Percentiles rank a stretch among this genome's conserved stretches.
phyloP scores from a whole-genome alignment of 768 basidiomycete genomes.

The Kwoniella sp. region DNA sequence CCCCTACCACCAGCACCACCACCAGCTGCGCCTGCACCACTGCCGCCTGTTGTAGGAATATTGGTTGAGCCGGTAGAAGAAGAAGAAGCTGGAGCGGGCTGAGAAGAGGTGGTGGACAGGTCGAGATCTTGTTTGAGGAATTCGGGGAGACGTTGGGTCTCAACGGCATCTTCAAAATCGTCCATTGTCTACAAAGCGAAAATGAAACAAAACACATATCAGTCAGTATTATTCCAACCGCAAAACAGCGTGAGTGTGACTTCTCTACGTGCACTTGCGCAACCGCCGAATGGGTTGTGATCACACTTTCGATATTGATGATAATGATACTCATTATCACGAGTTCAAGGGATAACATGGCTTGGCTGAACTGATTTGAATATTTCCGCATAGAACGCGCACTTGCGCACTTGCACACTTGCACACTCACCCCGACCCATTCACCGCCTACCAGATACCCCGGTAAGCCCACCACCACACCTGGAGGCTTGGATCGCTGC shows the following conservation, averaged over 20 bases:
- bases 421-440: conserved; percentile 49
- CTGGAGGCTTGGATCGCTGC: conserved; percentile 49
- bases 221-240: too few species aligned
- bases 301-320: too few species aligned
- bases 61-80: not conserved
- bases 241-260: too few species aligned
- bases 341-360: too few species aligned
- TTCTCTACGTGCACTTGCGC: too few species aligned
- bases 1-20: not conserved
- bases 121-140: conserved; percentile 49
- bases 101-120: not conserved
- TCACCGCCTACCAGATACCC: conserved; percentile 52
- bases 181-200: conserved; percentile 43
- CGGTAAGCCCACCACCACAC: conserved; percentile 42
- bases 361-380: too few species aligned
- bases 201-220: not conserved
- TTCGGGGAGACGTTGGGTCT: conserved; percentile 33
- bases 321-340: too few species aligned
- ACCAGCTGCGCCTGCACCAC: not conserved
- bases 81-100: not conserved
- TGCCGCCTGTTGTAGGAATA: not conserved
- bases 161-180: conserved; percentile 51
- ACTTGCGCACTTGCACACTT: too few species aligned
- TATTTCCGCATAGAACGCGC: too few species aligned
- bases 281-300: not conserved